phyloP scores from a whole-genome alignment of 1,139 yeast species.

The Candida tropicalis region DNA sequence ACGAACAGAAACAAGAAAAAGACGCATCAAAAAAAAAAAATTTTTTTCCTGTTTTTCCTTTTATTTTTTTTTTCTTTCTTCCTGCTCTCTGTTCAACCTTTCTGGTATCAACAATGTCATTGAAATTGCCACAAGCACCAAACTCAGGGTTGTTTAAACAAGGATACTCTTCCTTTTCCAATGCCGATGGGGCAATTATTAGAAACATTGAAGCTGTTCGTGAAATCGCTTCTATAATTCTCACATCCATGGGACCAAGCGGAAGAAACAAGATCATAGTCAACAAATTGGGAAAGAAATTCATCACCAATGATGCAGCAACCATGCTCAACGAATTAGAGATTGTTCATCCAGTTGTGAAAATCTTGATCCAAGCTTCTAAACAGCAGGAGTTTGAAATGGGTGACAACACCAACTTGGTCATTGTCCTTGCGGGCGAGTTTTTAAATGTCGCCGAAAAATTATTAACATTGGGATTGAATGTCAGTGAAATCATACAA shows the following conservation, averaged over 20 bases:
- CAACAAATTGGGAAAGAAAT: slow-evolving; percentile 76
- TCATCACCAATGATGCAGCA: slow-evolving; percentile 95
- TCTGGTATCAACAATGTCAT: slow-evolving; percentile 57
- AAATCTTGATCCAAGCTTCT: slow-evolving; percentile 92
- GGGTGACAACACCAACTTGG: slow-evolving; percentile 54
- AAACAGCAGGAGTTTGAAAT: slow-evolving; percentile 92
- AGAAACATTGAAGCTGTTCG: slow-evolving; percentile 93
- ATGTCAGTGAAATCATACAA: slow-evolving; percentile 86
- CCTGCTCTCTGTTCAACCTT: background rate
- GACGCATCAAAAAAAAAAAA: slow-evolving; percentile 4
- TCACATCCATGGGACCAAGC: slow-evolving; percentile 96
- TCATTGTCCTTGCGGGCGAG: slow-evolving; percentile 81
- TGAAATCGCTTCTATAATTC: slow-evolving; percentile 87
- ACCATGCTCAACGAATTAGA: slow-evolving; percentile 93
- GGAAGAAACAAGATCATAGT: slow-evolving; percentile 96
- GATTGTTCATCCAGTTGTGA: slow-evolving; percentile 96
- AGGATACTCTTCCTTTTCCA: slow-evolving; percentile 88
- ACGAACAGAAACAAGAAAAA: background rate
- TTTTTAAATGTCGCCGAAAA: slow-evolving; percentile 82
- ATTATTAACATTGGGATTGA: slow-evolving; percentile 79
- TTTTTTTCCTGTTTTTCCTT: slow-evolving; percentile 4
- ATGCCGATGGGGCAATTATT: slow-evolving; percentile 92
- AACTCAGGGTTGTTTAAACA: slow-evolving; percentile 92
- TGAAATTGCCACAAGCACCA: slow-evolving; percentile 91
- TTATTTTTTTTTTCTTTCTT: slow-evolving; percentile 3